Evolutionary conservation across 257 asterid genomes (phyloP), one percentile per base, ranked within the genome.

Genomic region (Schizonepeta tenuifolia): DNA sequence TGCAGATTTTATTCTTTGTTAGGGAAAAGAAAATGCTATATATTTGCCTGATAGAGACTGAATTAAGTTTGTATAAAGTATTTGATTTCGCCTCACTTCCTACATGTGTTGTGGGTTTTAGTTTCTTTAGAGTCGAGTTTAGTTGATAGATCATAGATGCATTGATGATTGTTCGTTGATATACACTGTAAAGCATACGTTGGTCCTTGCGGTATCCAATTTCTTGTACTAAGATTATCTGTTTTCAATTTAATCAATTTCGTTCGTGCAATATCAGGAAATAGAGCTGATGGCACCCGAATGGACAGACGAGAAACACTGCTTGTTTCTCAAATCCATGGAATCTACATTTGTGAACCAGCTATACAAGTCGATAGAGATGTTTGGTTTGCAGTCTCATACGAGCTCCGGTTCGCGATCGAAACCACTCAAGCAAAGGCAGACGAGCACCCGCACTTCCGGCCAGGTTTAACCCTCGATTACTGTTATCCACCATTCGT

Each of bases 221-320:
- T 54, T 28, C 8, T 61, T 55, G 38, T 69, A 64, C 47, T 18
- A 57, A 47, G 28, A 21, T 41, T 67, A 63, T 22, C 31, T 36
- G 50, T 43, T 63, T 77, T 77, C 75, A 22, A 61, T 54, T 50
- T 6, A 13, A 55, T 33, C 69, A 51, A 28, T 38, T 33, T 47
- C 50, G 6, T 79, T 72, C 47, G 64, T 81, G 83, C 71, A 63
- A 2, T 74, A 72, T 69, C 84, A 79, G 80, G 81, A 65, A 46
- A 76, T 69, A 38, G 80, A 76, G 60, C 67, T 72, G 9, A 55
- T 63, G 80, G 57, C 72, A 46, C 46, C 69, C 2, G 80, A 84
- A 74, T 90, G 96, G 96, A 90, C 95, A 4, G 77, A 90, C 47
- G 86, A 86, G 82, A 88, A 86, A 59, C 95, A 90, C 62, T 81